Percentiles rank a stretch among this genome's conserved stretches.
Evolutionary conservation across 1,139 yeast genomes (phyloP).

Genomic region (Sporopachydermia cereana): DNA sequence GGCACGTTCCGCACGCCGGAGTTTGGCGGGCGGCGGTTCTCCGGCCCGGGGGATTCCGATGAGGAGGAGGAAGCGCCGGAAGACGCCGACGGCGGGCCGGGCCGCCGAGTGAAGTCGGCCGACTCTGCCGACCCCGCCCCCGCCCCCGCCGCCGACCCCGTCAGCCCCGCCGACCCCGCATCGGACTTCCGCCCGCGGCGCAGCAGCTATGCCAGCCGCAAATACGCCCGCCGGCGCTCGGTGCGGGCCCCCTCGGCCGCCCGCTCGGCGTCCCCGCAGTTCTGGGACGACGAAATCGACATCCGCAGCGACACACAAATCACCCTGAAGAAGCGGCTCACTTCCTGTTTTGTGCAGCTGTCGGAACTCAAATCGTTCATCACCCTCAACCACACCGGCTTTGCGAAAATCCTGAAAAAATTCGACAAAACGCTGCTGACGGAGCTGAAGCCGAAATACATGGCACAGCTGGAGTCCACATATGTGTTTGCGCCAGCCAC

Average conservation of each 20-base stretch:
- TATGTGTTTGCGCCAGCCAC: conserved; percentile 40
- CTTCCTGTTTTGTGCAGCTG: conserved; percentile 56
- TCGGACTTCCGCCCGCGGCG: not conserved
- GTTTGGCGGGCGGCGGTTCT: conserved; percentile 12
- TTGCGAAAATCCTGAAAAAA: conserved; percentile 79
- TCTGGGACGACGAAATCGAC: conserved; percentile 24
- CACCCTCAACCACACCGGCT: conserved; percentile 79
- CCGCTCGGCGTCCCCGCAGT: conserved; percentile 17
- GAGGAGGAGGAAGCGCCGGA: conserved; percentile 6
- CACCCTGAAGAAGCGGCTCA: conserved; percentile 56
- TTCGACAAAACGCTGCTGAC: conserved; percentile 75
- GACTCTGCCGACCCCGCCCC: not conserved
- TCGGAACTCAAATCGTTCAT: conserved; percentile 77
- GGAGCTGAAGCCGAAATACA: conserved; percentile 41
- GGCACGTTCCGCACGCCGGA: conserved; percentile 7
- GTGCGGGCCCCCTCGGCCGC: conserved; percentile 1
- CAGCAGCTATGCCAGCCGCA: not conserved
- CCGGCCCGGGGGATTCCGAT: conserved; percentile 9
- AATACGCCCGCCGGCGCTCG: not conserved
- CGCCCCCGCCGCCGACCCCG: not conserved
- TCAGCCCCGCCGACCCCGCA: not conserved
- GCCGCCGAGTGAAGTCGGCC: not conserved
- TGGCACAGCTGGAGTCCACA: conserved; percentile 22
- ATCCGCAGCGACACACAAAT: conserved; percentile 42
- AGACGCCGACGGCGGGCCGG: not conserved